phyloP scores from a whole-genome alignment of 2,329 filamentous ascomycete species.

The Colletotrichum costaricense region DNA sequence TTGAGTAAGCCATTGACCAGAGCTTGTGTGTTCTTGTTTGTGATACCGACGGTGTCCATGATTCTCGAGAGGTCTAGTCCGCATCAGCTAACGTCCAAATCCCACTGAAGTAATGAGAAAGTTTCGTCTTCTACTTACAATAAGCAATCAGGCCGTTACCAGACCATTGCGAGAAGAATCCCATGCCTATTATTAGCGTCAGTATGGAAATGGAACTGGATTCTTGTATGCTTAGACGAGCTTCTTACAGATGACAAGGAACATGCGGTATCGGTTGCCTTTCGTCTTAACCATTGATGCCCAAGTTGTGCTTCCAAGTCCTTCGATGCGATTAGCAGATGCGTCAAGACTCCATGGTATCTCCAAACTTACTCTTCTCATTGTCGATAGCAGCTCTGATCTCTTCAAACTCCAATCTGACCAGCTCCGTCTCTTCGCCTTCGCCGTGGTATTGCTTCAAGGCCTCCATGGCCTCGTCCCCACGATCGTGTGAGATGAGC shows the following conservation, averaged over 20 bases:
- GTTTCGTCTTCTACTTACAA: conserved; percentile 31
- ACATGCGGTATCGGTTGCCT: conserved; percentile 47
- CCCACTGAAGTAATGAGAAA: too few relatives aligned
- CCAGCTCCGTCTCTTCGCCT: conserved; percentile 62
- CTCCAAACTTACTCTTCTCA: conserved; percentile 51
- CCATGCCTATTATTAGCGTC: conserved; percentile 47
- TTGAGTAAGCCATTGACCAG: conserved; percentile 44
- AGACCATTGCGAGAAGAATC: conserved; percentile 54
- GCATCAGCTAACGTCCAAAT: too few relatives aligned
- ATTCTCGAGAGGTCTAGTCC: conserved; percentile 32
- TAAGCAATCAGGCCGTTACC: conserved; percentile 48
- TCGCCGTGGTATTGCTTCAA: conserved; percentile 69
- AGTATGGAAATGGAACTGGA: background rate
- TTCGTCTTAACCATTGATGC: conserved; percentile 44
- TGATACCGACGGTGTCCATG: conserved; percentile 39
- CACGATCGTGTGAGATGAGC: conserved; percentile 66
- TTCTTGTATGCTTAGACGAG: too few relatives aligned
- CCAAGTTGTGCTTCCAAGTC: conserved; percentile 41
- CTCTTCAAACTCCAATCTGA: conserved; percentile 62
- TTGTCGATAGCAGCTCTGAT: conserved; percentile 49
- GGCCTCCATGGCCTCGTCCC: conserved; percentile 62
- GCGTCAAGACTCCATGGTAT: too few relatives aligned
- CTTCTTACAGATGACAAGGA: conserved; percentile 45
- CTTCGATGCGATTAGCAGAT: conserved; percentile 10
- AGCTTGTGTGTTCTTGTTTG: conserved; percentile 41